Conservation (phyloP, 768 basidiomycete genomes). For the Tylopilus vinaceipallidus region DNA sequence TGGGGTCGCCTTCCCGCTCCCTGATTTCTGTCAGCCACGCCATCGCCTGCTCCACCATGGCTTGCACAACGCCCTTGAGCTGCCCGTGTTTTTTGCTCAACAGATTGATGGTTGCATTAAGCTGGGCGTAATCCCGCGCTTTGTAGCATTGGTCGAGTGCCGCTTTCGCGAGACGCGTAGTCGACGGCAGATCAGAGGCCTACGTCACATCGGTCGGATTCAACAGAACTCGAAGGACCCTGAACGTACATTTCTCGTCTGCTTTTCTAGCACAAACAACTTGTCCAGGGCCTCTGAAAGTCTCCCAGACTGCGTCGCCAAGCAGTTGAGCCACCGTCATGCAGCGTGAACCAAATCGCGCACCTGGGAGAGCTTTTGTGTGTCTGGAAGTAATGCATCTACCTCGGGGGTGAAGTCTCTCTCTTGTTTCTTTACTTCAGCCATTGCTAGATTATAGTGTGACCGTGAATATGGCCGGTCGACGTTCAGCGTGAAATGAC, state of each 20-base stretch:
- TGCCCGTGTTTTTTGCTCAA: slow-evolving; percentile 98
- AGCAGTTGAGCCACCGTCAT: slow-evolving; percentile 8
- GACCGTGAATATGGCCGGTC: slow-evolving; percentile 41
- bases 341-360: slow-evolving; percentile 15
- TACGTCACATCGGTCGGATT: slow-evolving; percentile 35
- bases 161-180: slow-evolving; percentile 77
- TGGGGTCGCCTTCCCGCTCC: slow-evolving; percentile 59
- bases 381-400: slow-evolving; percentile 68
- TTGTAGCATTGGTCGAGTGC: slow-evolving; percentile 71
- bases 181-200: slow-evolving; percentile 94
- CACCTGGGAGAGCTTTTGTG: slow-evolving; percentile 70
- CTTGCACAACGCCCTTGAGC: slow-evolving; percentile 83
- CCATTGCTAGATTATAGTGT: slow-evolving; percentile 54
- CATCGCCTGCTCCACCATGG: slow-evolving; percentile 88
- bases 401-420: slow-evolving; percentile 88
- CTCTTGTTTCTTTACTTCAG: slow-evolving; percentile 81
- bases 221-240: neutral
- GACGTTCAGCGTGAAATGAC: slow-evolving; percentile 41
- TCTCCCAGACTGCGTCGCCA: slow-evolving; percentile 63
- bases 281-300: slow-evolving; percentile 88
- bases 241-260: slow-evolving; percentile 82
- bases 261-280: slow-evolving; percentile 87
- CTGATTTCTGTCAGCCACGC: slow-evolving; percentile 79
- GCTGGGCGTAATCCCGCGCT: slow-evolving; percentile 61
- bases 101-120: slow-evolving; percentile 66